These are phyloP conservation scores for Spergularia bocconei DNA, from an alignment of 148 eudicot species.

Conservation along the genomic window DNA sequence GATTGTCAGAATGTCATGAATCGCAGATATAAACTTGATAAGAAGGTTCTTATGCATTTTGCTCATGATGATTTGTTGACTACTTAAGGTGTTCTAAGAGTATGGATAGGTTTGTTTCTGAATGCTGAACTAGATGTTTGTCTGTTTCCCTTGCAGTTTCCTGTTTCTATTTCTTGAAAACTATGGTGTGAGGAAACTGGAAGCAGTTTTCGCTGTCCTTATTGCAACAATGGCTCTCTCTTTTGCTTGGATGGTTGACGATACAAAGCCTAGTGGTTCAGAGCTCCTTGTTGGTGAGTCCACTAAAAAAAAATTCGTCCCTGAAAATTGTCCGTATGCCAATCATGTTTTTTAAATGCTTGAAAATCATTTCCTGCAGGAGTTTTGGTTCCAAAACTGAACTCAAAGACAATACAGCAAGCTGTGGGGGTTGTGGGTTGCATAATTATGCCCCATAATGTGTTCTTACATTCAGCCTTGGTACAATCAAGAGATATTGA, in stretches of 20 bases:
- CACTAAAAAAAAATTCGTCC: not conserved
- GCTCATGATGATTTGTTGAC: not conserved
- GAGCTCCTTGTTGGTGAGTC: constrained; percentile 64
- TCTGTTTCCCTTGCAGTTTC: constrained; percentile 48
- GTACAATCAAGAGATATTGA: constrained; percentile 81
- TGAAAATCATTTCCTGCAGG: constrained; percentile 43
- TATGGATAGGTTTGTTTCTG: not conserved
- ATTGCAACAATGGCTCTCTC: constrained; percentile 77
- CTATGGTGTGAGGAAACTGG: constrained; percentile 88
- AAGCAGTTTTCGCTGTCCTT: constrained; percentile 74
- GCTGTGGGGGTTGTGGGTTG: constrained; percentile 91
- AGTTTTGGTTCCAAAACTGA: constrained; percentile 68
- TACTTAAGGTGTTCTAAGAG: not conserved
- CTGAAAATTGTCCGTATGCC: not conserved
- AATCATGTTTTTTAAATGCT: not conserved
- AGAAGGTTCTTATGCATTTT: not conserved
- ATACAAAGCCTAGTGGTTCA: constrained; percentile 66
- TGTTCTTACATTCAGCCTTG: constrained; percentile 82
- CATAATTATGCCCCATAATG: constrained; percentile 87
- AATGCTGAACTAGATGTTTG: constrained; percentile 5
- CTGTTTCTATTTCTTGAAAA: constrained; percentile 77
- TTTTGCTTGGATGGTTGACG: constrained; percentile 91
- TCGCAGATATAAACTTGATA: not conserved
- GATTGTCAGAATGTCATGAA: not conserved
- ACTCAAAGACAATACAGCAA: constrained; percentile 56